A percentile compares a stretch with the other conserved stretches of the same genome.
phyloP scores from a whole-genome alignment of 2,329 filamentous ascomycete species.

The Aspergillus niger region DNA sequence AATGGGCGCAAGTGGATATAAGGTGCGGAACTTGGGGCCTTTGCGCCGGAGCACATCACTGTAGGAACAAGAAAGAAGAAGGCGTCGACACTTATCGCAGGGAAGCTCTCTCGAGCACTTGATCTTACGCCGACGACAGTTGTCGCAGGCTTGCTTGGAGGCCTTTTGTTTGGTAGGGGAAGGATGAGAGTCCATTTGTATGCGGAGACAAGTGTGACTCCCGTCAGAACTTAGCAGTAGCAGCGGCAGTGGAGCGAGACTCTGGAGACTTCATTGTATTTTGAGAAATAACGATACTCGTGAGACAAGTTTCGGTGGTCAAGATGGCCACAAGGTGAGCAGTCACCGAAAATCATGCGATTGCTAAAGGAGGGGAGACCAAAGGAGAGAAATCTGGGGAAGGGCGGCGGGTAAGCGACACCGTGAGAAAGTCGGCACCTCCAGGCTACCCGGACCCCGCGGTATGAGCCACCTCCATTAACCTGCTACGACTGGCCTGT shows the following conservation, averaged over 20 bases:
- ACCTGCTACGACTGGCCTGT: not conserved
- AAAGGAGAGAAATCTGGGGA: constrained; percentile 20
- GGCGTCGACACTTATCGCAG: constrained; percentile 44
- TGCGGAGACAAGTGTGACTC: not conserved
- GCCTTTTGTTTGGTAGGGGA: constrained; percentile 24
- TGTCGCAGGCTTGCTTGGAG: constrained; percentile 43
- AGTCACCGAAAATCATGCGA: not conserved
- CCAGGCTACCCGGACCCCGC: constrained; percentile 13
- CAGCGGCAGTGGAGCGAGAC: not conserved
- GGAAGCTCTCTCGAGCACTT: constrained; percentile 45
- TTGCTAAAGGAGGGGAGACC: not conserved
- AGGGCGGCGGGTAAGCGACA: constrained; percentile 13
- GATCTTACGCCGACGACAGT: constrained; percentile 46
- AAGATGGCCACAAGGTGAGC: not conserved
- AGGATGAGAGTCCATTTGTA: constrained; percentile 27
- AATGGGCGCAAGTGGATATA: constrained; percentile 41
- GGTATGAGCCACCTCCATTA: not conserved
- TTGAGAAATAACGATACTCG: not conserved
- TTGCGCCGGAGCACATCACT: constrained; percentile 42
- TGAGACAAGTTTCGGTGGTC: not conserved
- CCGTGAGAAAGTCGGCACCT: constrained; percentile 5
- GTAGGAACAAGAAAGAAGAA: constrained; percentile 44
- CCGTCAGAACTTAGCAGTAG: constrained; percentile 1
- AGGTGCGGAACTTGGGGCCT: constrained; percentile 42
- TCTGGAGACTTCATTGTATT: constrained; percentile 10